Evolutionary conservation across 208 protist species (phyloP).

Genomic region (Trypanosoma cruzi): DNA sequence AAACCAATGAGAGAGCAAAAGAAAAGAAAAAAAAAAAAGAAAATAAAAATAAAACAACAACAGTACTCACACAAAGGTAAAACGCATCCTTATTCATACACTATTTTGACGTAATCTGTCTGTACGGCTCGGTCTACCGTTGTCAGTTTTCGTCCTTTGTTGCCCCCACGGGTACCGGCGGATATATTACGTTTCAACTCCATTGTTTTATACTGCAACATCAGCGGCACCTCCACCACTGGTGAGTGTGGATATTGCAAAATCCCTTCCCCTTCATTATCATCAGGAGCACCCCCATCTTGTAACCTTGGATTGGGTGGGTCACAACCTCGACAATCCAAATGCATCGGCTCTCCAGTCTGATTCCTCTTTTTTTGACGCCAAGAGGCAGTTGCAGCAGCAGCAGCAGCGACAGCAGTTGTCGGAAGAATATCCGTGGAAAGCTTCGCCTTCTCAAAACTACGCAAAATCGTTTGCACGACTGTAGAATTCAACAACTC

Average conservation of each 20-base stretch:
- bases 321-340: conserved; percentile 8
- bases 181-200: conserved; percentile 1
- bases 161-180: background rate
- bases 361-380: background rate
- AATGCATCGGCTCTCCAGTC: conserved; percentile 12
- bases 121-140: conserved; percentile 51
- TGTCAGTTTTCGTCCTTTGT: background rate
- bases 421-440: conserved; percentile 27
- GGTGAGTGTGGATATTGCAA: conserved; percentile 41
- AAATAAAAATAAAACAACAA: background rate
- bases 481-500: conserved; percentile 78
- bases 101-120: conserved; percentile 65
- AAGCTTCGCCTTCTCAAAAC: conserved; percentile 59
- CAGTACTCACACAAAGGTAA: conserved; percentile 1
- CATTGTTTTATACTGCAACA: conserved; percentile 35
- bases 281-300: background rate
- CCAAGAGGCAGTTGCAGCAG: background rate
- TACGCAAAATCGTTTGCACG: conserved; percentile 71
- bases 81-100: conserved; percentile 28
- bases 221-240: conserved; percentile 35
- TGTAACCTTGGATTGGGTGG: conserved; percentile 1
- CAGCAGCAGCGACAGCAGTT: conserved; percentile 3
- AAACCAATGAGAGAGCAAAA: conserved; percentile 2
- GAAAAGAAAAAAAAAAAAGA: conserved; percentile 3
- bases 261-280: conserved; percentile 26